Base-by-base conservation (phyloP, 495 filamentous ascomycete species). In the Mytilinidion resinicola region DNA sequence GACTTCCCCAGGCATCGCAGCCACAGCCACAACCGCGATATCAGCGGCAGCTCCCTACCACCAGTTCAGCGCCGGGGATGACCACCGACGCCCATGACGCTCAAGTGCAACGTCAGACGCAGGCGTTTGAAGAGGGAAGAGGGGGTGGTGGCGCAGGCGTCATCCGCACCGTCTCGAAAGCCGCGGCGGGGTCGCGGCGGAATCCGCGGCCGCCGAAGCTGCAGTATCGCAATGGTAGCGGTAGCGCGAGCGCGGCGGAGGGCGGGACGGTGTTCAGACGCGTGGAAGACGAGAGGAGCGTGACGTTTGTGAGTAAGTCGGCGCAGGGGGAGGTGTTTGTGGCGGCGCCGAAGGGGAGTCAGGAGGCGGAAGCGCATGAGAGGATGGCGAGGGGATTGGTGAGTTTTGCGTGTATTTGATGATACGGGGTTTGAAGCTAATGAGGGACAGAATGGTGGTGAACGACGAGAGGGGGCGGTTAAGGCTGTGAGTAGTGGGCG, bases 181-280 rank as follows among this genome's bases (percentile, higher is more conserved):
- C 39, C 2, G 14, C 21, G 25, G 25, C 25, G 6, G 25, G 25
- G 6, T 3, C 25, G 25, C 2, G 25, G 25, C 21, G 21, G 17
- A 49, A 49, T n/a, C 46, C 46, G 14, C 14, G 33, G 9, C 46
- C 46, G 33, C n/a, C 46, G 21, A 49, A 49, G 46, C 46, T 49
- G 14, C 46, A 30, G 21, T 12, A 25, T 5, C 21, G 46, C 39
- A 14, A 42, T 42, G 17, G 46, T 9, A 11, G 19, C 7, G 17
- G 17, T 3, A 3, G 3, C 19, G 30, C 4, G 19, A 6, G 14
- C 19, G 1, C 1, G 12, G 21, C 6, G 46, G 17, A 49, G 33
- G 8, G 14, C 21, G 21, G 4, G 4, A 9, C 14, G 46, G 21
- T 25, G 9, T 20, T 49, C 7, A 49, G 46, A 30, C 15, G 46